phyloP scores from a whole-genome alignment of 2,329 filamentous ascomycete species.

The Claviceps arundinis region DNA sequence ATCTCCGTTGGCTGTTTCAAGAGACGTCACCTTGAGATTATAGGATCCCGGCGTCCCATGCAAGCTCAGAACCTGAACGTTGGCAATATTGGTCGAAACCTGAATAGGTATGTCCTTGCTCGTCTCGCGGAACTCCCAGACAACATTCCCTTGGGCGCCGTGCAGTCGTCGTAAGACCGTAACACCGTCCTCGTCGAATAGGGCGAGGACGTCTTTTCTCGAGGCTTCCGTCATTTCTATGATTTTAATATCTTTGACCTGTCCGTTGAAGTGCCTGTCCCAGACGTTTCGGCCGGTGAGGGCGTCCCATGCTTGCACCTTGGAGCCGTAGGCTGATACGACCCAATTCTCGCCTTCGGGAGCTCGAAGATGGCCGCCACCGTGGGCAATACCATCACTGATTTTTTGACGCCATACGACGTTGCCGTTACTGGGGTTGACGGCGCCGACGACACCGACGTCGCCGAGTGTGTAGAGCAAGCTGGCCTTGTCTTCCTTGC shows the following conservation, averaged over 20 bases:
- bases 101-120: constrained; percentile 63
- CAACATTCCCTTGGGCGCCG: constrained; percentile 55
- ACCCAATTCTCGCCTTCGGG: constrained; percentile 69
- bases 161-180: constrained; percentile 58
- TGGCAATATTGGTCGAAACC: constrained; percentile 53
- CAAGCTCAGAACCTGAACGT: constrained; percentile 66
- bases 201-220: constrained; percentile 57
- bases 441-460: constrained; percentile 66
- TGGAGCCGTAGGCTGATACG: constrained; percentile 55
- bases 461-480: constrained; percentile 87
- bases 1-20: constrained; percentile 62
- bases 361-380: constrained; percentile 48
- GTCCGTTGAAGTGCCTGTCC: constrained; percentile 47
- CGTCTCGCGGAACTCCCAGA: constrained; percentile 65
- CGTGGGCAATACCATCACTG: constrained; percentile 32
- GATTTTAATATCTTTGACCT: constrained; percentile 60
- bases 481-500: constrained; percentile 68
- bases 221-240: constrained; percentile 53
- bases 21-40: constrained; percentile 59
- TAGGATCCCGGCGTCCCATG: constrained; percentile 57
- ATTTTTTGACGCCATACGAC: constrained; percentile 79
- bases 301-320: constrained; percentile 72
- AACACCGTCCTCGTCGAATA: constrained; percentile 46
- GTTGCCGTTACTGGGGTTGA: constrained; percentile 76
- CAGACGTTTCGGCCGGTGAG: constrained; percentile 68